A percentile compares a stretch with the other conserved stretches of the same genome.
Conservation (phyloP, 257 asterid species). For the Misopates orontium region DNA sequence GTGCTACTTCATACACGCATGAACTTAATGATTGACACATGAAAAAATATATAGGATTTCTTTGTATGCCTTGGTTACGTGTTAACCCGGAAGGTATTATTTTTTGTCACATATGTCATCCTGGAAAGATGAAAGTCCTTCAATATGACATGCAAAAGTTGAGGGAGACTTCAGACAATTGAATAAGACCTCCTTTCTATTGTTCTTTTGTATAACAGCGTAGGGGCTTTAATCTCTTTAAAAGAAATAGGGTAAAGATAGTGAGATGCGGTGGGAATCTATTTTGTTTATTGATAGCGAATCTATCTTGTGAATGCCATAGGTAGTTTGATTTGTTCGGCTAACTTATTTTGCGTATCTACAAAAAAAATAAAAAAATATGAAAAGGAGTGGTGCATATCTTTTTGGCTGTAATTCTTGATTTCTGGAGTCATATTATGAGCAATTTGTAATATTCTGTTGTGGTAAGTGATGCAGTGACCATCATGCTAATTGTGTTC, state of each 20-base stretch:
- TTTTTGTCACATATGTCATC: not conserved
- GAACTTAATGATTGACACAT: not conserved
- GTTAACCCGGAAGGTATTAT: too few species aligned
- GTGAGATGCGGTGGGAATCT: not conserved
- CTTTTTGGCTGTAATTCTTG: constrained; percentile 2
- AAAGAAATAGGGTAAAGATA: not conserved
- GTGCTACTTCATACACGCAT: too few species aligned
- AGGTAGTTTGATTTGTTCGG: not conserved
- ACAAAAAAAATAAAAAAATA: not conserved
- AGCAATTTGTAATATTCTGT: not conserved
- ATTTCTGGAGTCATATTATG: constrained; percentile 16
- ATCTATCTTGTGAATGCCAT: not conserved
- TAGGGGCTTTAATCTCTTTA: too few species aligned
- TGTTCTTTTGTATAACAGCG: not conserved
- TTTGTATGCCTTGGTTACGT: too few species aligned
- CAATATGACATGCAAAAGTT: not conserved
- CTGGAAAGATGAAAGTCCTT: not conserved
- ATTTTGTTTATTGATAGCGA: not conserved
- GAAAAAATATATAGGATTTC: not conserved
- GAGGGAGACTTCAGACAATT: not conserved
- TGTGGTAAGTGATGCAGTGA: not conserved
- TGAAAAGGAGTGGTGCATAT: not conserved
- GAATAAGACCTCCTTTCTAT: not conserved
- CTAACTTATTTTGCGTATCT: constrained; percentile 1
- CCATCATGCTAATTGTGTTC: not conserved